Evolutionary conservation across 345 rosid species (phyloP), one percentile per base, ranked within the genome.

Genomic region (Gossypium australe): DNA sequence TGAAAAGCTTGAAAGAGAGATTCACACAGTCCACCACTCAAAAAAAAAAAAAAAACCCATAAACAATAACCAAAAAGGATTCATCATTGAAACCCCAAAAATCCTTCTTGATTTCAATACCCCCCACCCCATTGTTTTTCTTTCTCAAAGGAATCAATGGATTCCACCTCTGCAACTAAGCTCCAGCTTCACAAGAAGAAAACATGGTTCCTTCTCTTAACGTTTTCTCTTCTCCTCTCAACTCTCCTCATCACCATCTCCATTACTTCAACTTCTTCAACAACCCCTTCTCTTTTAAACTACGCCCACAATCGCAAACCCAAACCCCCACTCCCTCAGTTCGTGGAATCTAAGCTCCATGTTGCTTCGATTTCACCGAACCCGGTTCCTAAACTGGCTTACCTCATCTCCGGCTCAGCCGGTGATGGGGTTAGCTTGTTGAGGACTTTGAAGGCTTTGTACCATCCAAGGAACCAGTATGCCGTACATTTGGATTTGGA

Each of bases 391-490:
- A 85, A 86, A 44, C 75, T 94, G 16, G 96, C 97, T 4, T 94
- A 90, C 67, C 82, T 90, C 56, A 87, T 94, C 60, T 94, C 98
- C 0, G 98, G 97, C 11, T 90, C 97, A 0, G 78, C 77, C 43
- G 98, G 97, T 5, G 97, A 92, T 71, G 90, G 94, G 11, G 86
- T 72, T 73, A 89, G 92, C 72, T 60, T 90, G 87, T 88, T 82
- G 88, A 85, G 98, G 81, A 81, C 87, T 16, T 70, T 94, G 72
- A 87, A 82, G 73, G 97, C 91, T 14, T 80, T 94, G 83, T 94
- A 94, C 83, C 98, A 94, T 79, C 97, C 98, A 8, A 86, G 93
- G 84, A 94, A 92, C 78, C 93, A 88, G 82, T 94, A 94, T 49
- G 82, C 85, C 3, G 78, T 90, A 43, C 98, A 94, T 82, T 75